These are phyloP conservation scores for Venturia pyrina DNA, from an alignment of 2,329 filamentous ascomycete species.

Conservation along the genomic window DNA sequence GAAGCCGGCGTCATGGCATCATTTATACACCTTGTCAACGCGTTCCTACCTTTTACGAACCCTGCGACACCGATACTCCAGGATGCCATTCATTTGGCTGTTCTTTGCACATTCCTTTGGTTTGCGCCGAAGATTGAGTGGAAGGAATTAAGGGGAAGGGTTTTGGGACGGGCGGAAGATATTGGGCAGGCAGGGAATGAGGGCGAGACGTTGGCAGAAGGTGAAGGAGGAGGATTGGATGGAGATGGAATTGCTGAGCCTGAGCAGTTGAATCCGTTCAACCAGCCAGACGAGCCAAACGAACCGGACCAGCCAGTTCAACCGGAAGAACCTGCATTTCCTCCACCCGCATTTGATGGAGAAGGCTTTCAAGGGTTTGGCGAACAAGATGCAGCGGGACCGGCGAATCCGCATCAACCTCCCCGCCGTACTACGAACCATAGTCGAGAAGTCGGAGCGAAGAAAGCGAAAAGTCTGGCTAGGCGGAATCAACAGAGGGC, in stretches of 20 bases:
- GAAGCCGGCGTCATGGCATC: conserved; percentile 18
- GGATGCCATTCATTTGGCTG: conserved; percentile 35
- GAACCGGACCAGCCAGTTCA: background rate
- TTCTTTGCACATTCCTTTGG: conserved; percentile 36
- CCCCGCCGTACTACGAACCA: conserved; percentile 15
- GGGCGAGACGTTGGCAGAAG: background rate
- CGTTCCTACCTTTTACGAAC: conserved; percentile 38
- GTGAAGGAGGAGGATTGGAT: background rate
- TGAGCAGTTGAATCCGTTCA: background rate
- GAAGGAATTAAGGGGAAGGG: background rate
- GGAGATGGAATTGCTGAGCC: background rate
- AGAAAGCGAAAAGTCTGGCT: conserved; percentile 39
- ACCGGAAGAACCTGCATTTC: background rate
- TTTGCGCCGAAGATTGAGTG: conserved; percentile 26
- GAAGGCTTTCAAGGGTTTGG: background rate
- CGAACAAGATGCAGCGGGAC: conserved; percentile 21
- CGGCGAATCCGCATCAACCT: conserved; percentile 20
- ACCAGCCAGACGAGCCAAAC: background rate
- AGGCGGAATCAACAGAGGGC: conserved; percentile 32
- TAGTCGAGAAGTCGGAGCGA: conserved; percentile 33
- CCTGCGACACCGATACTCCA: conserved; percentile 36
- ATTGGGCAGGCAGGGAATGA: background rate
- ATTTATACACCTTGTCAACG: conserved; percentile 25
- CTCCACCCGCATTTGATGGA: background rate
- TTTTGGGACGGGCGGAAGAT: background rate